Percentiles rank a stretch among this genome's conserved stretches.
Evolutionary conservation across 225 moss, liverwort and hornwort species (phyloP).

Genomic region (Asterella californica): DNA sequence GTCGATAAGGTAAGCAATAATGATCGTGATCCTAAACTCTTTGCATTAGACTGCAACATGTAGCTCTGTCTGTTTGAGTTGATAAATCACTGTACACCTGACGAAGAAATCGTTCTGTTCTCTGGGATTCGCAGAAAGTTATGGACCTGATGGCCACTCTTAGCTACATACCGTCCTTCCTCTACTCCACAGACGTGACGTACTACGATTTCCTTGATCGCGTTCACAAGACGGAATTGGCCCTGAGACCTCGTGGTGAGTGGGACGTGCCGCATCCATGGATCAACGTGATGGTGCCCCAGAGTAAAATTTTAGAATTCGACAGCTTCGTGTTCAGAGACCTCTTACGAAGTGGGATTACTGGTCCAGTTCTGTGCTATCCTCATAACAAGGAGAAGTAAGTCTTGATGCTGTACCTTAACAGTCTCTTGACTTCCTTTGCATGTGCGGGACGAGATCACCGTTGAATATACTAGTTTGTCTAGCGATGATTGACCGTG

Average conservation of each 20-base stretch:
- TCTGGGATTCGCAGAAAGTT: conserved; percentile 44
- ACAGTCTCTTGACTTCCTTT: background rate
- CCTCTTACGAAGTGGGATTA: conserved; percentile 38
- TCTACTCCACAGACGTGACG: conserved; percentile 53
- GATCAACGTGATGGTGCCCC: conserved; percentile 74
- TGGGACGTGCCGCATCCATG: conserved; percentile 92
- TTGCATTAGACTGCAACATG: too few relatives aligned
- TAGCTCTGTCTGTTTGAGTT: background rate
- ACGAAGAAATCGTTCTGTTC: background rate
- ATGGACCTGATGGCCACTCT: conserved; percentile 44
- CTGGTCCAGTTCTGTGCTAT: conserved; percentile 69
- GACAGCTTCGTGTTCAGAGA: conserved; percentile 58
- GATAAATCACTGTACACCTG: background rate
- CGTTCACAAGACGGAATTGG: conserved; percentile 54
- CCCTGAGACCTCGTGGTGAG: conserved; percentile 36
- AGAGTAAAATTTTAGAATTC: conserved; percentile 49
- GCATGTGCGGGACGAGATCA: too few relatives aligned
- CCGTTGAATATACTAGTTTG: too few relatives aligned
- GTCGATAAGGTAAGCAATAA: conserved; percentile 50
- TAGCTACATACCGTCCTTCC: conserved; percentile 43
- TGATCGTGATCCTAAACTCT: background rate
- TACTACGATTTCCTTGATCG: conserved; percentile 81
- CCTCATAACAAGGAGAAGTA: conserved; percentile 76
- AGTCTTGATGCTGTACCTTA: conserved; percentile 18
- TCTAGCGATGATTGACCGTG: background rate